Evolutionary conservation across 805 yeast species (phyloP).

Genomic region (Kazachstania viticola): DNA sequence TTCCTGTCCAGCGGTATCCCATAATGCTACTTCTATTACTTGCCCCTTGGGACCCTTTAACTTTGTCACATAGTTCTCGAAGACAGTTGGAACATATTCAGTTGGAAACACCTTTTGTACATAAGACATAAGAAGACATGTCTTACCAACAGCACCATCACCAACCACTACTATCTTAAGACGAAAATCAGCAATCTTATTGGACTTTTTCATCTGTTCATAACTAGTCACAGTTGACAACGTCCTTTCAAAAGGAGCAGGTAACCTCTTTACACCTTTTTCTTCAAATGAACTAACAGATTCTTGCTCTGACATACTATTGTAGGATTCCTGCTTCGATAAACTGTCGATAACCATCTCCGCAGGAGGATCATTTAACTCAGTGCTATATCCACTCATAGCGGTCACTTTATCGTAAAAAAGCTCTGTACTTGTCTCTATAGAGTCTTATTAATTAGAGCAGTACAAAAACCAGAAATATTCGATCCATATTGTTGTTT

Average conservation of each 20-base stretch:
- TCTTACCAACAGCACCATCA: constrained; percentile 88
- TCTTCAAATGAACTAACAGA: constrained; percentile 1
- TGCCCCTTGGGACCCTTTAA: constrained; percentile 39
- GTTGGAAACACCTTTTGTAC: constrained; percentile 56
- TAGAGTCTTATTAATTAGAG: no score
- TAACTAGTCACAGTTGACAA: constrained; percentile 20
- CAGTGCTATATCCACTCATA: no score
- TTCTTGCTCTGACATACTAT: background rate
- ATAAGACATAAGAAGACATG: constrained; percentile 56
- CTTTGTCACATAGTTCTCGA: constrained; percentile 62
- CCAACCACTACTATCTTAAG: constrained; percentile 72
- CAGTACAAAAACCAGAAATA: no score
- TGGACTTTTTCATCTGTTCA: constrained; percentile 14
- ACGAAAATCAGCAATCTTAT: constrained; percentile 27
- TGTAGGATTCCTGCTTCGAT: background rate
- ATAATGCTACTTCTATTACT: constrained; percentile 55
- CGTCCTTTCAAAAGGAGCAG: constrained; percentile 16
- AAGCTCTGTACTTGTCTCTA: no score
- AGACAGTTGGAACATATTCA: constrained; percentile 69
- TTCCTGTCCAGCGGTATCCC: constrained; percentile 92
- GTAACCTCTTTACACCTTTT: constrained; percentile 3
- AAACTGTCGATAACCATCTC: no score
- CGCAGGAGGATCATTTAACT: no score
- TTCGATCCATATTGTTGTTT: no score
- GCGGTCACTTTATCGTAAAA: no score